Conservation (phyloP, 805 yeast genomes). For the Blastobotrys americana region DNA sequence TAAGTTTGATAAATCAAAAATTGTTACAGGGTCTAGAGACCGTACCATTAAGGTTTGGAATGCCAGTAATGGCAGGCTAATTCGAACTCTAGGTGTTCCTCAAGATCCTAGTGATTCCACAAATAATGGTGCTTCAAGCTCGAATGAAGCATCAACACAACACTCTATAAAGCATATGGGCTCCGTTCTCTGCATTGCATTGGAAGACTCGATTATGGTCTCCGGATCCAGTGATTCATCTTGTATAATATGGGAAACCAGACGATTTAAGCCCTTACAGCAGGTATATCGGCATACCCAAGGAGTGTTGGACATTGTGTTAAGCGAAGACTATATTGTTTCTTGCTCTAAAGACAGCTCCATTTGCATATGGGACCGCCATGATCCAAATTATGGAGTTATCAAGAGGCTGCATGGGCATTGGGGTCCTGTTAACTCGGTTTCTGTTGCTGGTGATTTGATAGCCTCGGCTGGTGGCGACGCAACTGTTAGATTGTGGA, state of each 20-base stretch:
- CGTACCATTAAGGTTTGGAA: conserved; percentile 31
- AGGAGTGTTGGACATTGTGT: conserved; percentile 27
- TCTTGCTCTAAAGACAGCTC: conserved; percentile 32
- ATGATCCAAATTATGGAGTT: conserved; percentile 13
- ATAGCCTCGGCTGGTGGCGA: conserved; percentile 49
- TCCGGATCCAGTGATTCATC: conserved; percentile 32
- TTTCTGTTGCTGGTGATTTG: conserved; percentile 22
- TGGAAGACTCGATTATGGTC: conserved; percentile 25
- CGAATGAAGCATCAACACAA: not conserved
- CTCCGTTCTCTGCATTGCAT: conserved; percentile 28
- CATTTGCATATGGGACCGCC: conserved; percentile 28
- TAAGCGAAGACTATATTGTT: conserved; percentile 23
- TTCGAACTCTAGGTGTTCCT: conserved; percentile 17
- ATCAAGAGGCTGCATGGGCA: conserved; percentile 24
- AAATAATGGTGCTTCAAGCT: not conserved
- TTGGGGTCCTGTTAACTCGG: conserved; percentile 33
- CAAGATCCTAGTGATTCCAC: conserved; percentile 1
- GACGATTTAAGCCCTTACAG: conserved; percentile 19
- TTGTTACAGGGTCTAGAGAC: conserved; percentile 71
- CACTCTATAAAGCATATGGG: conserved; percentile 23
- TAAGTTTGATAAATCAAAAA: conserved; percentile 59
- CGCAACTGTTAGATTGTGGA: conserved; percentile 78
- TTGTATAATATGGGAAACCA: conserved; percentile 29
- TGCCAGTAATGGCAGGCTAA: conserved; percentile 16
- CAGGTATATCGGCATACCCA: conserved; percentile 22